Conservation (phyloP, 768 basidiomycete genomes). For the Nidula microcarpa region DNA sequence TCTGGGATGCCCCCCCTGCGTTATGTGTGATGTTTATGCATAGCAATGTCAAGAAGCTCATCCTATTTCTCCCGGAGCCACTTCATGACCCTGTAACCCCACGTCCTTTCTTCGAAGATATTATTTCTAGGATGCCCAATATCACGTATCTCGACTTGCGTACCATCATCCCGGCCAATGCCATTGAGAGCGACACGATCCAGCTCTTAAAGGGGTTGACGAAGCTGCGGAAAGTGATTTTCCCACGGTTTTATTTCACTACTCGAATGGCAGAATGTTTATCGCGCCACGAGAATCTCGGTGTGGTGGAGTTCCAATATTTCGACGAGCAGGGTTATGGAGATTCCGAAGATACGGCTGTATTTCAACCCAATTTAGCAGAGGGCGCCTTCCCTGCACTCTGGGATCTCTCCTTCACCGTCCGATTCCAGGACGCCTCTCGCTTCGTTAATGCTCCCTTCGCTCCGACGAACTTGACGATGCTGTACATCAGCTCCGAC, state of each 20-base stretch:
- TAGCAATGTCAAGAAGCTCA: conserved; percentile 37
- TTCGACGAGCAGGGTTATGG: conserved; percentile 45
- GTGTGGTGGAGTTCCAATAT: conserved; percentile 52
- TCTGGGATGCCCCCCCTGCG: conserved; percentile 35
- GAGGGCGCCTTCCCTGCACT: conserved; percentile 53
- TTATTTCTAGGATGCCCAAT: conserved; percentile 48
- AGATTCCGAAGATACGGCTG: conserved; percentile 33
- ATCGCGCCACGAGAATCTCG: conserved; percentile 39
- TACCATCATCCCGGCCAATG: conserved; percentile 31
- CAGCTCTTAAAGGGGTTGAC: conserved; percentile 35
- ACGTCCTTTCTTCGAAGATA: conserved; percentile 24
- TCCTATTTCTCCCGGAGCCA: conserved; percentile 19
- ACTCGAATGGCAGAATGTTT: conserved; percentile 40
- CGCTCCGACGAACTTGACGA: conserved; percentile 45
- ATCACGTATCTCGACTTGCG: conserved; percentile 45
- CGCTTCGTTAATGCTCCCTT: conserved; percentile 40
- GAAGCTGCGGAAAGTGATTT: conserved; percentile 41
- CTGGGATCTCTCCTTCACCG: conserved; percentile 48
- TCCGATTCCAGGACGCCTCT: conserved; percentile 38
- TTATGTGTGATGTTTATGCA: conserved; percentile 56
- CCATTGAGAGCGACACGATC: conserved; percentile 36
- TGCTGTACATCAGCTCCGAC: conserved; percentile 50
- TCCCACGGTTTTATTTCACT: conserved; percentile 53
- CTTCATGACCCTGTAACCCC: conserved; percentile 14
- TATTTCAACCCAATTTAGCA: conserved; percentile 38